Base-by-base conservation (phyloP, 352 stramenopile genomes). In the Phytophthora citrophthora region DNA sequence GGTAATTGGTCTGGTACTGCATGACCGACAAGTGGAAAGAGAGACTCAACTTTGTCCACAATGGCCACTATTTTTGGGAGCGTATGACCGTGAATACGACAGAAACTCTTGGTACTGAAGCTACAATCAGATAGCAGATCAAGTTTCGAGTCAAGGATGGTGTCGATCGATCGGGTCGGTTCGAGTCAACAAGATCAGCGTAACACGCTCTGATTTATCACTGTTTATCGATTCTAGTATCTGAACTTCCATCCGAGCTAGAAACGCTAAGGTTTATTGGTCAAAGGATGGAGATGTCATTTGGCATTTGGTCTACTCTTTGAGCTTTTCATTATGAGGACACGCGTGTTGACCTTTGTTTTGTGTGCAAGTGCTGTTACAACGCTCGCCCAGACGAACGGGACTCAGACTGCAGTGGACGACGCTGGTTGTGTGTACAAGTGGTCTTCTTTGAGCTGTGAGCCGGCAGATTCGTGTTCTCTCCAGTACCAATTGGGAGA, bases 1-100 rank as follows among this genome's bases (percentile, higher is more conserved):
- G 64, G 6, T 78, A 72, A 31, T 68, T 70, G 5, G 61, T 63
- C 16, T 64, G 60, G 32, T 65, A 71, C 39, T 71, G 66, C 66
- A 74, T 74, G 48, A 23, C 11, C 39, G 40, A 62, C 15, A 26
- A 34, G 34, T 11, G 1, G 20, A 26, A 26, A 29, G 31, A 32
- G 15, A 20, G 47, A 43, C 29, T 27, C 41, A 0, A 11, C 20
- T 20, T 41, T 27, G 45, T 20, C 18, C 40, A 16, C 24, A 10
- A 34, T 16, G 20, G 16, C 46, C 47, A 54, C 64, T 72, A 72
- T 72, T 68, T 44, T 68, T 63, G 46, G 57, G 29, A 34, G 29
- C 29, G 8, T 8, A 34, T 13, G 29, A 3, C 29, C 29, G 13
- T 34, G 29, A 34, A 34, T 34, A 34, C 29, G 0, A 34, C 29